phyloP scores from a whole-genome alignment of 352 stramenopile species.

The Plasmopara muralis region DNA sequence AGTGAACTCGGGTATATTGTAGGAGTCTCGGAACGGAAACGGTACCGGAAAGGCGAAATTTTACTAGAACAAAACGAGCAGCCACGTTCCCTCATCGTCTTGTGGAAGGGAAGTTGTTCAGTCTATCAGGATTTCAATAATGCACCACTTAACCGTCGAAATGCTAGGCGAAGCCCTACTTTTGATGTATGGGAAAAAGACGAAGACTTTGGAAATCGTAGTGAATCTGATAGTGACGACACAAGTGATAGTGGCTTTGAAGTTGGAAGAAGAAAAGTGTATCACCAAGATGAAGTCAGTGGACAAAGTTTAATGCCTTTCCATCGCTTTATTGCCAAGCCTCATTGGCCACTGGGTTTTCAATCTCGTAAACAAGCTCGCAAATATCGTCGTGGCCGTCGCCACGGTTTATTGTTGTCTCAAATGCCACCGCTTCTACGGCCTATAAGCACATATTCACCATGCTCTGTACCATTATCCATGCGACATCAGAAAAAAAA shows the following conservation, averaged over 20 bases:
- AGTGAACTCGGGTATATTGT: constrained; percentile 65
- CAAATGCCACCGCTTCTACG: constrained; percentile 9
- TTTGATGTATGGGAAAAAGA: constrained; percentile 14
- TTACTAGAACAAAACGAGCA: constrained; percentile 59
- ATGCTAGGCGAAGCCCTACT: constrained; percentile 11
- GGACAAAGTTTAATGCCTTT: constrained; percentile 37
- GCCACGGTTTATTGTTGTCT: constrained; percentile 37
- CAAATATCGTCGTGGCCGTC: constrained; percentile 37
- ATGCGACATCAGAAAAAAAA: constrained; percentile 19
- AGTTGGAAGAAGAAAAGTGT: constrained; percentile 1
- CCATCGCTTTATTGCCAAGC: constrained; percentile 48
- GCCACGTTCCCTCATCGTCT: constrained; percentile 40
- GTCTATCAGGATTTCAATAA: constrained; percentile 61
- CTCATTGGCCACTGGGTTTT: constrained; percentile 61
- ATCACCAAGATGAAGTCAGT: constrained; percentile 7
- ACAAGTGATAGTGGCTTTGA: neutral
- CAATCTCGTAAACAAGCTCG: constrained; percentile 38
- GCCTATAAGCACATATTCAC: neutral
- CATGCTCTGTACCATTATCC: constrained; percentile 10
- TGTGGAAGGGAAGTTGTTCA: constrained; percentile 59
- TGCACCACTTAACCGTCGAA: constrained; percentile 30
- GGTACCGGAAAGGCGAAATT: constrained; percentile 58
- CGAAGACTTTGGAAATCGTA: constrained; percentile 3
- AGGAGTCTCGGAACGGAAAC: constrained; percentile 62
- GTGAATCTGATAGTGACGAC: constrained; percentile 7